A percentile compares a stretch with the other conserved stretches of the same genome.
These are phyloP conservation scores for Leccinum pellstonianum DNA, from an alignment of 768 basidiomycete species.

Conservation along the genomic window DNA sequence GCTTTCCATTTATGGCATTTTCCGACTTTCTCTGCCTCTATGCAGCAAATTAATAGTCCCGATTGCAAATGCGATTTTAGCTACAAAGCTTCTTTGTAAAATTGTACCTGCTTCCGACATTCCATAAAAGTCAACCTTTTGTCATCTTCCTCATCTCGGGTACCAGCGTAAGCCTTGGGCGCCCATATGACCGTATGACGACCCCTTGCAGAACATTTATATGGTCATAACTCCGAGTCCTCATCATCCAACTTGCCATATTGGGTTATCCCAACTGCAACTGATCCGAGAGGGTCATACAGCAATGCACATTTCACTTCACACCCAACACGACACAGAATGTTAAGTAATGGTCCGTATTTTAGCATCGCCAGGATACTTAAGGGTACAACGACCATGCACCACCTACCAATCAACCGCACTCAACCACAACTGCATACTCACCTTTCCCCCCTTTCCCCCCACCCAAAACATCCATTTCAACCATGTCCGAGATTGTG, in stretches of 20 bases:
- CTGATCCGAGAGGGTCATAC: no score
- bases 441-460: neutral
- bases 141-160: slow-evolving; percentile 8
- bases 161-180: neutral
- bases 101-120: no score
- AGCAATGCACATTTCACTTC: no score
- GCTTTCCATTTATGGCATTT: slow-evolving; percentile 3
- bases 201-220: no score
- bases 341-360: no score
- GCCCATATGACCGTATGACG: no score
- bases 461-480: slow-evolving; percentile 7
- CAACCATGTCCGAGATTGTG: neutral
- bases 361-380: neutral
- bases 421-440: neutral
- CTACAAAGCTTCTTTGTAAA: no score
- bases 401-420: neutral
- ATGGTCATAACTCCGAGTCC: neutral
- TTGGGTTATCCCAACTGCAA: no score
- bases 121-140: neutral
- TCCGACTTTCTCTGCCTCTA: no score
- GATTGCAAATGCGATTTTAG: no score
- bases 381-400: neutral
- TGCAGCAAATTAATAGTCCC: no score
- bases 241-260: slow-evolving; percentile 11
- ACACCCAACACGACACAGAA: neutral